Base-by-base conservation (phyloP, 495 filamentous ascomycete genomes). In the Aspergillus taichungensis region DNA sequence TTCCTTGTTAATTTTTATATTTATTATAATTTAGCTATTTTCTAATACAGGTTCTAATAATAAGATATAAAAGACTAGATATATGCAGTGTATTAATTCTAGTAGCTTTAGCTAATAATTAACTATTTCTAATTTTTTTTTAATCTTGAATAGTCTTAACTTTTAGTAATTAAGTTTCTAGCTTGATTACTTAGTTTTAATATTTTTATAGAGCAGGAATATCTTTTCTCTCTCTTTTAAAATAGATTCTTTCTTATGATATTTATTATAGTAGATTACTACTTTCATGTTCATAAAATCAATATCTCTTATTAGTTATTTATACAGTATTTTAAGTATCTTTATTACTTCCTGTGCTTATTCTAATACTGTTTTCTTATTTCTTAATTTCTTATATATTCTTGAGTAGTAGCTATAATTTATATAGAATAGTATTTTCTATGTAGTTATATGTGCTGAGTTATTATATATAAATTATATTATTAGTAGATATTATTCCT, bases 131-230 rank as follows among this genome's bases (percentile, higher is more conserved):
- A 24, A 24, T 24, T 52, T 34, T 42, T 48, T 54, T 54, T 43
- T 45, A 65, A 8, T 38, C 56, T 45, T 34, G 54, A 55, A 45
- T 24, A 24, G 18, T 24, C 18, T 4, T 24, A 24, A 24, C 4
- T 24, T 24, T 24, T 24, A 24, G 18, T 60, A 46, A 24, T 65
- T 40, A 12, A 67, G 42, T 49, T 67, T 64, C 13, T 57, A 40
- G 27, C 45, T 66, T 50, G 36, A 39, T 56, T 52, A 29, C 45
- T 59, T 61, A 3, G 43, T 62, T 51, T 57, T 60, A 34, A 67
- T 57, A 40, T 63, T 63, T 41, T 45, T 43, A 30, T 39, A 47
- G 41, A 53, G 33, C 10, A 67, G 55, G 18, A 61, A 63, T 36
- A 67, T 27, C 53, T 53, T 60, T 56, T 52, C 56, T 47, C 49